phyloP scores from a whole-genome alignment of 2,329 filamentous ascomycete genomes.

The Penicillium sp. region DNA sequence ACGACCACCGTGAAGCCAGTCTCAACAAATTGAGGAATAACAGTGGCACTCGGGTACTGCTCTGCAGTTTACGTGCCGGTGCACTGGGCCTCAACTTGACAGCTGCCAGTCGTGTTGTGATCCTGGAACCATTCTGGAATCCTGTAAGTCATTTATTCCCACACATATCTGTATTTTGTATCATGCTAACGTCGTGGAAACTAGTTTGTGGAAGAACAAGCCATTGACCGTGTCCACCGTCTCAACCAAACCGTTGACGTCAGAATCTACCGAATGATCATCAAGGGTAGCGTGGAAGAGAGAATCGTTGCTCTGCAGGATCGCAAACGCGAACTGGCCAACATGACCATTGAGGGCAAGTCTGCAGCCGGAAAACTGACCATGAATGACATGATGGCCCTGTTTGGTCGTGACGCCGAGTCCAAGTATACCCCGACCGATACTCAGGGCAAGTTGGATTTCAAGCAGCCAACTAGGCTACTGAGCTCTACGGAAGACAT shows the following conservation, averaged over 20 bases:
- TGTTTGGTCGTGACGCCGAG: slow-evolving; percentile 74
- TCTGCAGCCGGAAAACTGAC: slow-evolving; percentile 77
- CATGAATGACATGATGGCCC: slow-evolving; percentile 86
- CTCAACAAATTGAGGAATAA: slow-evolving; percentile 75
- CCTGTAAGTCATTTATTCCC: slow-evolving; percentile 57
- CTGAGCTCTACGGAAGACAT: slow-evolving; percentile 28
- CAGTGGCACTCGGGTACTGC: slow-evolving; percentile 71
- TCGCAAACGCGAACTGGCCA: slow-evolving; percentile 88
- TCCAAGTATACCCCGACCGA: slow-evolving; percentile 41
- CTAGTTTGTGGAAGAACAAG: slow-evolving; percentile 97
- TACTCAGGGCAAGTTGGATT: slow-evolving; percentile 42
- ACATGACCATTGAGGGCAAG: slow-evolving; percentile 82
- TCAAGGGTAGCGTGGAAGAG: slow-evolving; percentile 84
- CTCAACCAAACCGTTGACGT: slow-evolving; percentile 95
- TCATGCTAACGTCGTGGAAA: slow-evolving; percentile 14
- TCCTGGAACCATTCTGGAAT: slow-evolving; percentile 98
- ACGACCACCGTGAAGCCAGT: slow-evolving; percentile 86
- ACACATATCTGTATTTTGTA: slow-evolving; percentile 10
- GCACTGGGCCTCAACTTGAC: slow-evolving; percentile 92
- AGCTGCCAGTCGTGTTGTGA: slow-evolving; percentile 87
- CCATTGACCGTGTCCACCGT: slow-evolving; percentile 97
- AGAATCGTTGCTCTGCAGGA: slow-evolving; percentile 93
- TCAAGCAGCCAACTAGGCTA: slow-evolving; percentile 34
- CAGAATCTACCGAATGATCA: slow-evolving; percentile 89
- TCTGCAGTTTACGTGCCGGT: slow-evolving; percentile 93